A percentile compares a stretch with the other conserved stretches of the same genome.
Conservation (phyloP, 2,329 filamentous ascomycete species). For the Byssothecium circinans region DNA sequence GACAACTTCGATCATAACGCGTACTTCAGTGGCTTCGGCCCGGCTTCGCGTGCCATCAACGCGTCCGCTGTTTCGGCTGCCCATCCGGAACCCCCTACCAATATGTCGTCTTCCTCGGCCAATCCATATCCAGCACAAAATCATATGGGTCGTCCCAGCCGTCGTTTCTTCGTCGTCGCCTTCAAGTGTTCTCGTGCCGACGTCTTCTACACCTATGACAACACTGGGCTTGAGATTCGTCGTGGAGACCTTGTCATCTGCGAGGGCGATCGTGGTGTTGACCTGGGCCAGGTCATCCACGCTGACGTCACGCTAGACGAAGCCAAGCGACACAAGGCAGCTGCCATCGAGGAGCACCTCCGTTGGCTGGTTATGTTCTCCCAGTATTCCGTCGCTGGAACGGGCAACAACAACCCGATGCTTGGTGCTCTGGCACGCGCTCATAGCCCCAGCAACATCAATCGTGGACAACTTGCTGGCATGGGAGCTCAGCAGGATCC, state of each 20-base stretch:
- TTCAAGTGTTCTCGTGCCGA: slow-evolving; percentile 97
- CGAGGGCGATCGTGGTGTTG: slow-evolving; percentile 93
- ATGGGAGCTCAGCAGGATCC: slow-evolving; percentile 40
- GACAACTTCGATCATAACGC: slow-evolving; percentile 52
- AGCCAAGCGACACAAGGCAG: slow-evolving; percentile 85
- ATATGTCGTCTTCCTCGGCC: slow-evolving; percentile 20
- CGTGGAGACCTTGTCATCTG: slow-evolving; percentile 94
- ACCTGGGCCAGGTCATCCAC: slow-evolving; percentile 87
- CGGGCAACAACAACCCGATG: slow-evolving; percentile 54
- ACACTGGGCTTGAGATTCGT: slow-evolving; percentile 87
- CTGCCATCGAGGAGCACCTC: slow-evolving; percentile 93
- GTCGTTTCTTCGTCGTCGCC: slow-evolving; percentile 76
- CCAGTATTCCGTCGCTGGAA: slow-evolving; percentile 50
- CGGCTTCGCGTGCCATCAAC: slow-evolving; percentile 40
- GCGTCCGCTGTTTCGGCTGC: slow-evolving; percentile 40
- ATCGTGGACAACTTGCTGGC: slow-evolving; percentile 59
- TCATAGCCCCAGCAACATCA: slow-evolving; percentile 33
- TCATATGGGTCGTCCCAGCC: slow-evolving; percentile 32
- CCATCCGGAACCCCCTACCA: slow-evolving; percentile 37
- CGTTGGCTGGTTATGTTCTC: slow-evolving; percentile 99
- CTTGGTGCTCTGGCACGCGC: slow-evolving; percentile 43
- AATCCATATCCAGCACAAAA: slow-evolving; percentile 41
- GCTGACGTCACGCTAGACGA: slow-evolving; percentile 86
- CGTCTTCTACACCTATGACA: slow-evolving; percentile 95
- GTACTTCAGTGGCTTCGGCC: slow-evolving; percentile 43